Base-by-base conservation (phyloP, 2,329 filamentous ascomycete genomes). In the Teratosphaeria gauchensis region DNA sequence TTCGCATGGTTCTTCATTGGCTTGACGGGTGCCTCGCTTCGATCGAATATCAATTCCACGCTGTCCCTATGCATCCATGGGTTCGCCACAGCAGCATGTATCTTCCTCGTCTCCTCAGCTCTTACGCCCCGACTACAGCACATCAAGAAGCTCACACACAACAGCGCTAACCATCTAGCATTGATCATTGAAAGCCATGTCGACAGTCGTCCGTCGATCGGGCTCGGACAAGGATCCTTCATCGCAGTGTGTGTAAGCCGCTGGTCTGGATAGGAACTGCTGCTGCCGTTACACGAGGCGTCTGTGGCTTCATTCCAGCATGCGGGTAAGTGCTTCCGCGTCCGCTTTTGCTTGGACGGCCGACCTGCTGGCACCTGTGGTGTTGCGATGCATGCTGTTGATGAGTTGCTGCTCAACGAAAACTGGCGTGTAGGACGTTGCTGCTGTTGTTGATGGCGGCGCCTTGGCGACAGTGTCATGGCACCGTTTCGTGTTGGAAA, bases 1-100 rank as follows among this genome's bases (percentile, higher is more conserved):
- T 48, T 48, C n/a, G n/a, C 42, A 48, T 7, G 42, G 19, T 59
- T 32, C 59, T 51, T 14, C 64, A 66, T 64, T 21, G 61, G 64
- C 56, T 60, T 58, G 32, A 60, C 57, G 52, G 67, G 67, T 19
- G 66, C 64, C 55, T 63, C 61, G 35, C 66, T 64, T 54, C 61
- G 59, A 59, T 71, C 69, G 61, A 66, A 68, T 35, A 69, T 56
- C 19, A 69, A 62, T 57, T 66, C 64, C 21, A 14, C 28, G 28
- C 54, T 53, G 8, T 57, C 59, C 4, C 61, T 59, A 30, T 61
- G 42, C 1, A 6, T 19, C 42, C 42, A 48, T 11, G 42, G 42
- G n/a, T 19, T 48, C 3, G 62, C 56, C 51, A 58, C 59, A 24
- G 60, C 61, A 32, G 57, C 59, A 55, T 64, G 59, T 32, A 62